Base-by-base conservation (phyloP, 345 rosid genomes). In the Camelina neglecta region DNA sequence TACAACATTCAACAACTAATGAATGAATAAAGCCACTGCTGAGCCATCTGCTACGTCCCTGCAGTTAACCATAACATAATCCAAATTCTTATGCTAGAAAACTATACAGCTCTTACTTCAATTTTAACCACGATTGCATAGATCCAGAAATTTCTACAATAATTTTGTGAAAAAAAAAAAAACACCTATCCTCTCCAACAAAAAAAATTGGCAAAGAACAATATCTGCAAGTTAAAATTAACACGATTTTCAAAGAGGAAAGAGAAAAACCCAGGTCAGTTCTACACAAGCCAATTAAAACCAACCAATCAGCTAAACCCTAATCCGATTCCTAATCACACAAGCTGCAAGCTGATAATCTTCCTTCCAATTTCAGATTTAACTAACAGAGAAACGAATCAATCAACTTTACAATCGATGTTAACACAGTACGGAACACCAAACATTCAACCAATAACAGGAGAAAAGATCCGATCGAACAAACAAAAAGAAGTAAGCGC, bases 271-370 rank as follows among this genome's bases (percentile, higher is more conserved):
- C 41, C 12, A 11, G 36, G 26, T 60, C 38, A 60, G 35, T 15
- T 47, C 13, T 21, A 73, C 24, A 26, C 58, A 45, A 11, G 18
- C 36, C 15, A 11, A 13, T 26, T 47, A 39, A 38, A 57, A 26
- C 51, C 59, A 60, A 64, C 54, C 59, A 60, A 64, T 15, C 51
- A 69, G 47, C 58, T 65, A 60, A 71, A 63, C 53, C 66, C 81
- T 71, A 71, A 60, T 49, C 38, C 72, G 33, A 77, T 48, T 48
- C 11, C 61, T 2, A 71, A 38, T 15, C 66, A 35, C 55, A 18
- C 21, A 49, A 69, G 60, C 60, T 39, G 38, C 38, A 49, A 69
- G 60, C 60, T 39, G 38, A 49, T 13, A 13, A 11, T 6, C 12
- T 48, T 39, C 57, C 33, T 45, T 36, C 21, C 33, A 10, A 15